Evolutionary conservation across 2,329 filamentous ascomycete species (phyloP).

Genomic region (Orbilia ellipsospora): DNA sequence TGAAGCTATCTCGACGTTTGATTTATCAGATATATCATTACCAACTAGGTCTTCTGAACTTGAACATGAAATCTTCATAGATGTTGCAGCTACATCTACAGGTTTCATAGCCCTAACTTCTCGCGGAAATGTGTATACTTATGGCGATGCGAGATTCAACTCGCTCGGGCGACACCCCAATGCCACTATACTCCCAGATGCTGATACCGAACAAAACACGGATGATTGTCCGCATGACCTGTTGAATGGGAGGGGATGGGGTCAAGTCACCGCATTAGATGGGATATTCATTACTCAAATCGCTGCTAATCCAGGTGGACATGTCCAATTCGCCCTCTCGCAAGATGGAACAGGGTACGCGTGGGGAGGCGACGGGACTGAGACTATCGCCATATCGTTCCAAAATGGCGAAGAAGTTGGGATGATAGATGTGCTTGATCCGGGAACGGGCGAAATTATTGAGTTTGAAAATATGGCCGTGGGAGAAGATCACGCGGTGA

Average conservation of each 20-base stretch:
- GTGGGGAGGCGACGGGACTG: slow-evolving; percentile 49
- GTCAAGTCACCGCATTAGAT: slow-evolving; percentile 37
- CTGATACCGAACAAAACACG: background rate
- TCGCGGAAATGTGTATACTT: slow-evolving; percentile 35
- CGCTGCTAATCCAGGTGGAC: slow-evolving; percentile 17
- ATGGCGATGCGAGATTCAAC: slow-evolving; percentile 45
- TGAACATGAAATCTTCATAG: slow-evolving; percentile 6
- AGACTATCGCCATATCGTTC: slow-evolving; percentile 24
- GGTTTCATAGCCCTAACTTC: slow-evolving; percentile 39
- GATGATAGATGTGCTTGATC: slow-evolving; percentile 31
- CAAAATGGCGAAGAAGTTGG: slow-evolving; percentile 13
- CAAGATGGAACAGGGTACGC: slow-evolving; percentile 35
- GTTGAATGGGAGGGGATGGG: slow-evolving; percentile 26
- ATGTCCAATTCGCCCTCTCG: slow-evolving; percentile 28
- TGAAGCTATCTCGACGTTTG: slow-evolving; percentile 19
- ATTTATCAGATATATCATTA: background rate
- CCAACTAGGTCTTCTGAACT: too few relatives aligned
- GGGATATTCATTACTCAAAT: slow-evolving; percentile 19
- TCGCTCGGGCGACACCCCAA: slow-evolving; percentile 25
- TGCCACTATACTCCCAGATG: background rate
- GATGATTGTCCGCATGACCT: background rate
- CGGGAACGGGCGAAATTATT: slow-evolving; percentile 3
- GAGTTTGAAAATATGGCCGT: slow-evolving; percentile 24
- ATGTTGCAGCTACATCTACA: slow-evolving; percentile 28
- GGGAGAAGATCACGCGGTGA: slow-evolving; percentile 34